Conservation (phyloP, 306 rosid genomes). For the Acmispon strigosus region DNA sequence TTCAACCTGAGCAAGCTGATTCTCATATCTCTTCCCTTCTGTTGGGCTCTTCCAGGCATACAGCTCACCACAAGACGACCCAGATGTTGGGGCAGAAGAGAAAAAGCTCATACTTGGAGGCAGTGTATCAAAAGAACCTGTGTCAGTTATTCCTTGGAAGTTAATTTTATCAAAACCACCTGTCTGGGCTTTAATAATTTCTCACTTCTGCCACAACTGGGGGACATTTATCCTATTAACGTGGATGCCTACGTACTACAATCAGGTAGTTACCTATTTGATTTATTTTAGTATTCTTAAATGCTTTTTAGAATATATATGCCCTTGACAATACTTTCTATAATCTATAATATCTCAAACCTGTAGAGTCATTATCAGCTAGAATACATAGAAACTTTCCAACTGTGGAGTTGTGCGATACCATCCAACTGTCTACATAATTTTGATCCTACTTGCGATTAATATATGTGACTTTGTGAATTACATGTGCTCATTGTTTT, state of each 20-base stretch:
- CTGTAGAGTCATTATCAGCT: neutral
- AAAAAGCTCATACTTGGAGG: constrained; percentile 65
- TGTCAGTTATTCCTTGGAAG: constrained; percentile 82
- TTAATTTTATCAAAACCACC: constrained; percentile 88
- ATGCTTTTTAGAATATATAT: neutral
- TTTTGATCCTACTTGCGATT: neutral
- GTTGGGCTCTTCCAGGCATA: constrained; percentile 56
- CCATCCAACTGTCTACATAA: neutral
- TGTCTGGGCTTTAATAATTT: constrained; percentile 94
- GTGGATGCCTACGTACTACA: constrained; percentile 99
- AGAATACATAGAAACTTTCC: neutral
- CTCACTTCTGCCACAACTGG: constrained; percentile 96
- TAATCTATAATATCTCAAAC: neutral
- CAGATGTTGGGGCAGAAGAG: constrained; percentile 58
- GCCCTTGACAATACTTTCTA: neutral
- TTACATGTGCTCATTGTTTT: neutral
- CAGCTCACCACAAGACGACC: constrained; percentile 89
- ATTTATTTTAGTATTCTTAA: neutral
- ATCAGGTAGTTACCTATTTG: constrained; percentile 55
- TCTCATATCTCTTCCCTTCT: constrained; percentile 17
- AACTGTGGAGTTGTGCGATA: neutral
- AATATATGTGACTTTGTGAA: neutral
- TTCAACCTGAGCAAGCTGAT: neutral
- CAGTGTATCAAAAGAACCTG: constrained; percentile 65
- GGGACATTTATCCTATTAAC: constrained; percentile 94